Evolutionary conservation across 2,329 filamentous ascomycete genomes (phyloP), one percentile per base, ranked within the genome.

Genomic region (Penicillium sp.): DNA sequence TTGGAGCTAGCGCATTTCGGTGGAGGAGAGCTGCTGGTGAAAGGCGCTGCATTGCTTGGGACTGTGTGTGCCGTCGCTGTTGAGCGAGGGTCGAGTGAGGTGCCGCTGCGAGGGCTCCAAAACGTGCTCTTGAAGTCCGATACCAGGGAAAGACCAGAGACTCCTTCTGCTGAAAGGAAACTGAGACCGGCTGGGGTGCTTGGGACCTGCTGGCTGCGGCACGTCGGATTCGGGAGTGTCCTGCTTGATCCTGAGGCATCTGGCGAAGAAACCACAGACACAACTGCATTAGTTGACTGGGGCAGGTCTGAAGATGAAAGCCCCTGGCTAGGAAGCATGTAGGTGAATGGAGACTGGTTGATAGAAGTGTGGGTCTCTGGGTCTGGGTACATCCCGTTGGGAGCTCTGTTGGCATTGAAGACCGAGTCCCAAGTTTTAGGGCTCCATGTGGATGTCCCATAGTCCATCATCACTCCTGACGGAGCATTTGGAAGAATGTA

Each of bases 401-500:
- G 33, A 2, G 44, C 38, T 41, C 57, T 56, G 38, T 39, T 48
- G 16, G 49, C 21, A 17, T 41, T 55, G 16, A 59, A 29, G 28
- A 48, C 36, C 9, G 57, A 43, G 29, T 51, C 50, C 58, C 64
- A 65, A n/a, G 43, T 21, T 34, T 59, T 64, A 3, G 58, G 46
- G 35, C 50, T 55, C 53, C 56, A 61, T 18, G 53, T n/a, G 7
- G 59, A 31, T 10, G 45, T 45, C 17, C 45, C 58, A 33, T 60
- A 61, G 30, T 63, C 60, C 11, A 54, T 30, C 27, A 62, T 43
- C 16, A 39, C 50, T 20, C 56, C 56, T 6, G 64, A 54, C 9
- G 63, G 51, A 7, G 57, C 58, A 39, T 56, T 60, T 11, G 64
- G 57, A 4, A 68, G 48, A 47, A 65, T 59, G 36, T 67, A 70